phyloP scores from a whole-genome alignment of 2,329 filamentous ascomycete species.

The Metarhizium humberi region DNA sequence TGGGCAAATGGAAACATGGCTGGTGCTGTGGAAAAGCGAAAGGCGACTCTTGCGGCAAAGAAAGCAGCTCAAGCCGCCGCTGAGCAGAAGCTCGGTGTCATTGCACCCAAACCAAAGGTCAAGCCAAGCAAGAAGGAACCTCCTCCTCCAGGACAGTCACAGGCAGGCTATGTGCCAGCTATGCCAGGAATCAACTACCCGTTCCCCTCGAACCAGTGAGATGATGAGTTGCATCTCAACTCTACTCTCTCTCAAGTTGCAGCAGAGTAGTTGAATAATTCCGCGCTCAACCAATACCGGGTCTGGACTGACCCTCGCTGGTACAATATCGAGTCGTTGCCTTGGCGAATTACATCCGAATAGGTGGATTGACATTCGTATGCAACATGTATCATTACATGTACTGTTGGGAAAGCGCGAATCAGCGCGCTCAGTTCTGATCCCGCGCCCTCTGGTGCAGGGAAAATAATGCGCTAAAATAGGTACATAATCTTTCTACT shows the following conservation, averaged over 20 bases:
- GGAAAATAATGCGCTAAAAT: neutral
- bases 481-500: neutral
- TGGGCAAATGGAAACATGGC: constrained; percentile 54
- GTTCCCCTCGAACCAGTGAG: constrained; percentile 10
- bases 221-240: neutral
- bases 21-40: constrained; percentile 49
- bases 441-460: neutral
- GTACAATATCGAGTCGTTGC: neutral
- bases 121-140: constrained; percentile 25
- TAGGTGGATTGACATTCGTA: neutral
- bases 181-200: constrained; percentile 20
- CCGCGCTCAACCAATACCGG: neutral
- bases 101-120: constrained; percentile 28
- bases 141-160: constrained; percentile 6
- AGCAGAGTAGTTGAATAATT: neutral
- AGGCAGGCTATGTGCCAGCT: constrained; percentile 8
- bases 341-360: neutral
- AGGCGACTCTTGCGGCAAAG: constrained; percentile 50
- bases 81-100: constrained; percentile 25
- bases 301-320: neutral
- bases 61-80: constrained; percentile 39
- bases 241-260: neutral
- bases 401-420: neutral
- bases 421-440: neutral
- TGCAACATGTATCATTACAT: neutral